These are phyloP conservation scores for Sedum album DNA, from an alignment of 164 flowering plant genomes.

Conservation along the genomic window DNA sequence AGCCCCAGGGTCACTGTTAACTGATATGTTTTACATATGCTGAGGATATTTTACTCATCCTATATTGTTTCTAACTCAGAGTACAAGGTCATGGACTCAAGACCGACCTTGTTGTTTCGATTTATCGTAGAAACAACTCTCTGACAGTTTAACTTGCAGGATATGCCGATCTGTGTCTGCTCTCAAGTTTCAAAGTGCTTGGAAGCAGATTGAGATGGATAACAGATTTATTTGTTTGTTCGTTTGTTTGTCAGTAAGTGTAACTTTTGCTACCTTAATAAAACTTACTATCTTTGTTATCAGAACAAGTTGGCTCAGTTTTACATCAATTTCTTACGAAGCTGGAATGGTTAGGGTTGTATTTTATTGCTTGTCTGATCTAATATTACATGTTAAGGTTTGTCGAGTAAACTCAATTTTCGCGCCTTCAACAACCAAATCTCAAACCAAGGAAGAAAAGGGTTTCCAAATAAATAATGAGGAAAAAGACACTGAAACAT, in stretches of 20 bases:
- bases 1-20: constrained; percentile 3
- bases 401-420: too few species aligned
- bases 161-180: neutral
- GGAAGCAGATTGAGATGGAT: neutral
- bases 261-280: neutral
- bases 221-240: constrained; percentile 4
- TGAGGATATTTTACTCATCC: neutral
- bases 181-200: neutral
- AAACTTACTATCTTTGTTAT: too few species aligned
- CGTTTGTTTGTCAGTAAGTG: constrained; percentile 1
- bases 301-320: too few species aligned
- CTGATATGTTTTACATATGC: neutral
- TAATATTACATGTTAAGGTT: too few species aligned
- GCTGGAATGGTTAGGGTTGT: too few species aligned
- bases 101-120: neutral
- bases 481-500: too few species aligned
- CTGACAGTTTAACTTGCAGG: constrained; percentile 3
- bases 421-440: too few species aligned
- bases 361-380: too few species aligned
- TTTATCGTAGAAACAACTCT: neutral
- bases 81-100: neutral
- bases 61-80: neutral
- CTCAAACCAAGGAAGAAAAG: too few species aligned
- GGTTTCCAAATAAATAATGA: too few species aligned
- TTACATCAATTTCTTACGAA: too few species aligned